Base-by-base conservation (phyloP, 2,329 filamentous ascomycete species). In the Hypoxylon sp. region DNA sequence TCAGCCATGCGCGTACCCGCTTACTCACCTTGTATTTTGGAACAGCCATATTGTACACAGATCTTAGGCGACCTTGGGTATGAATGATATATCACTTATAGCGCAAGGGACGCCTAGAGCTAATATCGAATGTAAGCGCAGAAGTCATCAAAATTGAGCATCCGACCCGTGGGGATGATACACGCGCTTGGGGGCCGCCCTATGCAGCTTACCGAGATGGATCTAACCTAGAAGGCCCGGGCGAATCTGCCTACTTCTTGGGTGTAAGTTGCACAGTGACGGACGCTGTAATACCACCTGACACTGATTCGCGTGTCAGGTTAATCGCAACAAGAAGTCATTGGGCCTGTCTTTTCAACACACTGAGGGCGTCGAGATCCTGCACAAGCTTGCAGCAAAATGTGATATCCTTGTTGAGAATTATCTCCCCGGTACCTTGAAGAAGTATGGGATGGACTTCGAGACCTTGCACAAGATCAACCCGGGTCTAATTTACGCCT, bases 121-220 rank as follows among this genome's bases (percentile, higher is more conserved):
- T 62, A 41, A 48, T 34, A 39, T 53, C 70, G 48, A 41, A 69
- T 63, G 72, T 96, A 94, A 69, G 96, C 4, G 75, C 96, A 70
- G 95, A 99, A 78, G 90, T 99, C 30, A 97, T 99, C 81, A 99
- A 99, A 80, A 88, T 99, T 67, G 96, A 99, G 80, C 96, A 99
- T 79, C 96, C 96, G 3, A 88, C 88, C 4, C 87, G 93, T 61
- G 96, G 93, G 37, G 96, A 99, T 77, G 96, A 99, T 77, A 99
- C 96, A 8, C 85, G 96, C 74, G 94, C 94, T 53, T 99, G 96
- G 96, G 96, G 96, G 0, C 96, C 96, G 23, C 96, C 96, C 1
- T 99, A 96, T 78, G 96, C 96, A 6, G 83, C 87, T 54, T 96
- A 97, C 77, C 87, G 85, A 67, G 77, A 87, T 30, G 87, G 83